phyloP scores from a whole-genome alignment of 2,329 filamentous ascomycete genomes.

The Furcasterigmium furcatum region DNA sequence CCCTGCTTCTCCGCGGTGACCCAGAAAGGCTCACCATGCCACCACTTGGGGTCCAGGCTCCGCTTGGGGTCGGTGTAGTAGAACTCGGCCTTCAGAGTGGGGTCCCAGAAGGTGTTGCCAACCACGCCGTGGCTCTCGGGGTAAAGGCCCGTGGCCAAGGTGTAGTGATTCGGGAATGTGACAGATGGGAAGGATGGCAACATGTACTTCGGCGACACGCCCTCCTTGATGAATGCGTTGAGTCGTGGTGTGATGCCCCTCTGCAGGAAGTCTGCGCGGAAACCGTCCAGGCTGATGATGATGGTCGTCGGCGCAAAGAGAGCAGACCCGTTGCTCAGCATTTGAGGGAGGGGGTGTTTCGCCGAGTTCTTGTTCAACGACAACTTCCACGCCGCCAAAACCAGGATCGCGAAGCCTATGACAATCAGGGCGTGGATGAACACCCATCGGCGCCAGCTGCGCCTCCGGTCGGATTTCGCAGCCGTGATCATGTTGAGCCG shows the following conservation, averaged over 20 bases:
- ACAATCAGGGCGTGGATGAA: conserved; percentile 50
- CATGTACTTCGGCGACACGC: conserved; percentile 91
- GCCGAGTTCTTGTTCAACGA: conserved; percentile 35
- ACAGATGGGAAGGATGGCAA: conserved; percentile 91
- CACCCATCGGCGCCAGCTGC: conserved; percentile 51
- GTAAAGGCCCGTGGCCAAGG: conserved; percentile 85
- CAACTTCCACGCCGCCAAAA: conserved; percentile 57
- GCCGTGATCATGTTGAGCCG: conserved; percentile 45
- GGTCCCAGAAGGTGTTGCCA: conserved; percentile 94
- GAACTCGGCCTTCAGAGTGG: conserved; percentile 72
- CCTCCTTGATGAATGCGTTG: conserved; percentile 73
- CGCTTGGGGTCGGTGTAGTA: conserved; percentile 75
- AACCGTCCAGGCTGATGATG: conserved; percentile 90
- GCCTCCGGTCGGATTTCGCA: conserved; percentile 43
- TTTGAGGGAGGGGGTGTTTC: conserved; percentile 27
- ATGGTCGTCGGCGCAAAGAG: conserved; percentile 90
- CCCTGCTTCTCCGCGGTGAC: conserved; percentile 83
- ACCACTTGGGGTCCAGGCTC: conserved; percentile 87
- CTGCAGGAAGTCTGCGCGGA: conserved; percentile 88
- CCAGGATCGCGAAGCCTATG: conserved; percentile 52
- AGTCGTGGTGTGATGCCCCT: conserved; percentile 81
- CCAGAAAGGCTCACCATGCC: conserved; percentile 93
- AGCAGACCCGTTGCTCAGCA: conserved; percentile 78
- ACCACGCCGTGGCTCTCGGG: conserved; percentile 92
- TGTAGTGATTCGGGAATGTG: conserved; percentile 96